These are phyloP conservation scores for Remersonia thermophila DNA, from an alignment of 2,329 filamentous ascomycete genomes.

Conservation along the genomic window DNA sequence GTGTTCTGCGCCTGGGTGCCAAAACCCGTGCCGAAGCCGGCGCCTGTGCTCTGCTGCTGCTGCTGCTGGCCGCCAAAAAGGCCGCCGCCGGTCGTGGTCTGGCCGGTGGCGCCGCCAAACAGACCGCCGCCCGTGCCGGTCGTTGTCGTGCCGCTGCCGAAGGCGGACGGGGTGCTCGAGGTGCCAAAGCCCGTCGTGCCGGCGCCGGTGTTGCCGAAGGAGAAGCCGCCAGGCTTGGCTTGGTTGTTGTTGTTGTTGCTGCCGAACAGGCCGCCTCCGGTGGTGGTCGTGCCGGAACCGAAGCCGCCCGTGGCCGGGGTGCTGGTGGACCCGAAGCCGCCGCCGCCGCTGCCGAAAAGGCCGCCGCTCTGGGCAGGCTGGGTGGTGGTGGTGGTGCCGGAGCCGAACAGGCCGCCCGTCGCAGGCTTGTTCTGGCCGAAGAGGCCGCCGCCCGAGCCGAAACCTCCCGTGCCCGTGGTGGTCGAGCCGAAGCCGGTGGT, in stretches of 20 bases:
- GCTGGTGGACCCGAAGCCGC: slow-evolving; percentile 10
- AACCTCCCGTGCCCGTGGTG: slow-evolving; percentile 22
- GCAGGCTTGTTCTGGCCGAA: slow-evolving; percentile 22
- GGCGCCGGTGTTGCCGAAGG: slow-evolving; percentile 14
- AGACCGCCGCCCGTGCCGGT: slow-evolving; percentile 21
- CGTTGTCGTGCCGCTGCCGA: slow-evolving; percentile 11
- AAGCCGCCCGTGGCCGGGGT: slow-evolving; percentile 8
- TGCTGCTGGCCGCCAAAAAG: slow-evolving; percentile 21
- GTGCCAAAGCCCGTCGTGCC: slow-evolving; percentile 11
- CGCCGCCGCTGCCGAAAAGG: slow-evolving; percentile 32
- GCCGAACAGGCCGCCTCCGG: slow-evolving; percentile 26
- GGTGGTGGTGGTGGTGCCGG: slow-evolving; percentile 16
- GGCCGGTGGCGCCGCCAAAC: slow-evolving; percentile 24
- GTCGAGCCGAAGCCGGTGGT: slow-evolving; percentile 24
- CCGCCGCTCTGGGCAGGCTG: slow-evolving; percentile 20
- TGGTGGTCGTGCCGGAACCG: slow-evolving; percentile 7
- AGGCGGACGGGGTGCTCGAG: slow-evolving; percentile 8
- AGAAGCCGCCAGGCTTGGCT: slow-evolving; percentile 14
- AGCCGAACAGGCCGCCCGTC: slow-evolving; percentile 31
- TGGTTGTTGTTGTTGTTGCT: slow-evolving; percentile 3
- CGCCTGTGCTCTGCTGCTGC: slow-evolving; percentile 13
- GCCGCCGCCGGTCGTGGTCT: slow-evolving; percentile 14
- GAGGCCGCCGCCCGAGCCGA: slow-evolving; percentile 23
- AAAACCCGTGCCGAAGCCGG: slow-evolving; percentile 20
- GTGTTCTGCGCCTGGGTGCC: slow-evolving; percentile 16